phyloP scores from a whole-genome alignment of 257 asterid genomes.

The Ilex asprella region DNA sequence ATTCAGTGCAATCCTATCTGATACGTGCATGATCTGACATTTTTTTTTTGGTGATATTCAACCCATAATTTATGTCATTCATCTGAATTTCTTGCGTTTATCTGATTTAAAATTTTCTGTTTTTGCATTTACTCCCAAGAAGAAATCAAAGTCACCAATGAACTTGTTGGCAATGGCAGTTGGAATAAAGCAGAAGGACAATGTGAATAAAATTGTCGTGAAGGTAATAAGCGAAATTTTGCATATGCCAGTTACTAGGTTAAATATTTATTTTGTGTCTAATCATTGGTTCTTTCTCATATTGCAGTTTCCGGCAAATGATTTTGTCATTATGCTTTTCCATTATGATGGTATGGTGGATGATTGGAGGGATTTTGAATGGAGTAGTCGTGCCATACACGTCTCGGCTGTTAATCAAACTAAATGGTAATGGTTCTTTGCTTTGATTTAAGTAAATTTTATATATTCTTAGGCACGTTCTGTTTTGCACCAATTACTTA shows the following conservation, averaged over 20 bases:
- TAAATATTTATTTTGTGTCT: background rate
- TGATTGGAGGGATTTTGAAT: constrained; percentile 61
- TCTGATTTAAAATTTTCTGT: constrained; percentile 16
- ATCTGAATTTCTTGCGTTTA: background rate
- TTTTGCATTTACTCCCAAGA: constrained; percentile 7
- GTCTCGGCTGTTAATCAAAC: constrained; percentile 71
- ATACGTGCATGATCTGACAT: background rate
- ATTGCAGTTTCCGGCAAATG: constrained; percentile 41
- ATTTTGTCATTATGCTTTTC: constrained; percentile 61
- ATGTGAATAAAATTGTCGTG: constrained; percentile 49
- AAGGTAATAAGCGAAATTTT: constrained; percentile 36
- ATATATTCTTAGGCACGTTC: background rate
- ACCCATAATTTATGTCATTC: background rate
- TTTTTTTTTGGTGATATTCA: background rate
- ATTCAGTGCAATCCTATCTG: background rate
- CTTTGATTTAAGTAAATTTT: background rate
- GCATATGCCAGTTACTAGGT: background rate
- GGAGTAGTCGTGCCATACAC: constrained; percentile 54
- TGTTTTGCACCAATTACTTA: constrained; percentile 14
- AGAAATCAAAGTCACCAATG: constrained; percentile 39
- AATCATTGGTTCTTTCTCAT: constrained; percentile 11
- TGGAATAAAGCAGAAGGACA: constrained; percentile 61
- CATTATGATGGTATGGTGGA: constrained; percentile 72
- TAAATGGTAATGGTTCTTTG: constrained; percentile 44
- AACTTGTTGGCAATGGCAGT: constrained; percentile 75